Percentiles rank a stretch among this genome's conserved stretches.
Conservation (phyloP, 116 monocot genomes). For the Posidonia oceanica region DNA sequence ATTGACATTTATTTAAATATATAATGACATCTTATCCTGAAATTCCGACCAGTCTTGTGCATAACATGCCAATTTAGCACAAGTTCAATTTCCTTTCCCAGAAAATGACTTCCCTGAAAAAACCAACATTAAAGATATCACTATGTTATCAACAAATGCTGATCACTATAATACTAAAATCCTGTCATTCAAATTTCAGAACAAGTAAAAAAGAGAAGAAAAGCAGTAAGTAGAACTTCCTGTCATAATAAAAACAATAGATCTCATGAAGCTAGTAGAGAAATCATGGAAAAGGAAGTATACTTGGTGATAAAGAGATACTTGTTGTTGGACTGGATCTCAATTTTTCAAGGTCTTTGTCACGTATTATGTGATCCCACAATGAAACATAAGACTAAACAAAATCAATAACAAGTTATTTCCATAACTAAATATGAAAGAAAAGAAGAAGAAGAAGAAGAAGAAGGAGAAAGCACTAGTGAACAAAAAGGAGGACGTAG, state of each 20-base stretch:
- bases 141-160: background rate
- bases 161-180: background rate
- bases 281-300: background rate
- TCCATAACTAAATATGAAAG: background rate
- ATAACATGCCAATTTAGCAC: conserved; percentile 62
- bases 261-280: background rate
- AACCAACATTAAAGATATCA: background rate
- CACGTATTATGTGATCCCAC: conserved; percentile 47
- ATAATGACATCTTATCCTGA: conserved; percentile 31
- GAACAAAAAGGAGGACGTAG: background rate
- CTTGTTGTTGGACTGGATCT: conserved; percentile 25
- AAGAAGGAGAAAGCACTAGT: background rate
- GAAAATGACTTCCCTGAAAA: conserved; percentile 53
- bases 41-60: conserved; percentile 51
- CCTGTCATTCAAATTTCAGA: too few species aligned
- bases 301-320: conserved; percentile 54
- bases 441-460: background rate
- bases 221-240: background rate
- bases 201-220: too few species aligned
- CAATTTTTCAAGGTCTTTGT: conserved; percentile 39
- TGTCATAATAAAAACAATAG: background rate
- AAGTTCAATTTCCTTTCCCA: too few species aligned
- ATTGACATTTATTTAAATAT: too few species aligned
- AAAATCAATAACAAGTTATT: background rate
- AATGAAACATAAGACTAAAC: conserved; percentile 24